Evolutionary conservation across 257 asterid species (phyloP).

Genomic region (Gentiana macrophylla): DNA sequence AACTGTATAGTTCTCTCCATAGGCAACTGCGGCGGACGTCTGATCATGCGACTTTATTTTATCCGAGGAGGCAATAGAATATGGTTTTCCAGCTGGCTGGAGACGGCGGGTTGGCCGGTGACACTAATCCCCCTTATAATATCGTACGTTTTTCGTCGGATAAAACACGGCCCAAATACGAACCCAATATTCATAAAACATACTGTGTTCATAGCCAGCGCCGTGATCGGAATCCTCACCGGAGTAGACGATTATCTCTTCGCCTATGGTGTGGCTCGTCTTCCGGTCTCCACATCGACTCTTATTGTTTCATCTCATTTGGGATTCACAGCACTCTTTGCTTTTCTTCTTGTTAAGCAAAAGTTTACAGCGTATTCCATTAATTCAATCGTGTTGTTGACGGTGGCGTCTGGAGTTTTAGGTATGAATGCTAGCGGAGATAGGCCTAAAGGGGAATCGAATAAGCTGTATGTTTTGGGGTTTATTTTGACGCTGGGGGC

Average conservation of each 20-base stretch:
- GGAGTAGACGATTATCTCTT: slow-evolving; percentile 1
- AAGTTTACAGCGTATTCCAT: slow-evolving; percentile 6
- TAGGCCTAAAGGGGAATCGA: slow-evolving; percentile 8
- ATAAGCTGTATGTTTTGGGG: not conserved
- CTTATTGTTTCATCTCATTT: slow-evolving; percentile 9
- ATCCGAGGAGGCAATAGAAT: slow-evolving; percentile 6
- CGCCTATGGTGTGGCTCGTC: slow-evolving; percentile 3
- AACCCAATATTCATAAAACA: not conserved
- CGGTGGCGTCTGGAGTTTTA: slow-evolving; percentile 8
- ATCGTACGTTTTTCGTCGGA: slow-evolving; percentile 3
- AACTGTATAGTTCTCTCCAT: slow-evolving; percentile 5
- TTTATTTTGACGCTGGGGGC: slow-evolving; percentile 6
- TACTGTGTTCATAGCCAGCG: not conserved
- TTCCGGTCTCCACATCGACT: slow-evolving; percentile 14
- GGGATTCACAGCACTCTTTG: slow-evolving; percentile 9
- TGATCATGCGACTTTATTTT: slow-evolving; percentile 7
- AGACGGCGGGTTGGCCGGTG: slow-evolving; percentile 6
- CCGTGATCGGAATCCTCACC: not conserved
- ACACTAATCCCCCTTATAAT: slow-evolving; percentile 1
- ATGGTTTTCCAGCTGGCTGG: slow-evolving; percentile 5
- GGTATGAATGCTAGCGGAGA: not conserved
- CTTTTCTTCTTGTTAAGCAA: slow-evolving; percentile 11
- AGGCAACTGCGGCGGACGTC: slow-evolving; percentile 6
- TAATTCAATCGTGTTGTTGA: slow-evolving; percentile 3
- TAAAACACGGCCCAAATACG: not conserved